These are phyloP conservation scores for Diaporthe sp. DNA, from an alignment of 2,329 filamentous ascomycete genomes.

Conservation along the genomic window DNA sequence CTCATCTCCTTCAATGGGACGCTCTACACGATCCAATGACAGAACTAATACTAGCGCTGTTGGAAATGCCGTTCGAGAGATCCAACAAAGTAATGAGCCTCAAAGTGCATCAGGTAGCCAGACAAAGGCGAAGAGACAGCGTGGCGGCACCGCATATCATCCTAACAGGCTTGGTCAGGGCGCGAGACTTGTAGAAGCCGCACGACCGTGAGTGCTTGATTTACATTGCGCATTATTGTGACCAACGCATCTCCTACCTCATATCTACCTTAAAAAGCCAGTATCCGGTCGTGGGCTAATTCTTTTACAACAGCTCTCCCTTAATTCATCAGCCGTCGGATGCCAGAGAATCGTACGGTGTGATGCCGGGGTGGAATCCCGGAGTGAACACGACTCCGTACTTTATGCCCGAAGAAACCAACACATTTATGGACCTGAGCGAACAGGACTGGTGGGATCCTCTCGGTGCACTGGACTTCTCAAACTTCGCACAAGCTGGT, in stretches of 20 bases:
- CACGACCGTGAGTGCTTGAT: not conserved
- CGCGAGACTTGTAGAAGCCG: not conserved
- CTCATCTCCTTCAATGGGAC: too few relatives aligned
- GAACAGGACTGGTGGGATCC: slow-evolving; percentile 40
- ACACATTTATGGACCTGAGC: not conserved
- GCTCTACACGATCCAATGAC: not conserved
- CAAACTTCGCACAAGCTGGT: slow-evolving; percentile 41
- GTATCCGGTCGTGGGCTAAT: not conserved
- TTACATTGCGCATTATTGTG: not conserved
- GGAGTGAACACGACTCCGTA: not conserved
- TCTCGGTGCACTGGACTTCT: slow-evolving; percentile 41
- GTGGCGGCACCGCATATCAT: not conserved
- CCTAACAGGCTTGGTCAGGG: not conserved
- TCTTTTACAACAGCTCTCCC: not conserved
- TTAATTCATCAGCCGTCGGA: not conserved
- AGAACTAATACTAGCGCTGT: not conserved
- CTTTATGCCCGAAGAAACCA: slow-evolving; percentile 10
- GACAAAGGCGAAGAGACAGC: not conserved
- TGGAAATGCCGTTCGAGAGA: not conserved
- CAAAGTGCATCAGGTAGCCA: not conserved
- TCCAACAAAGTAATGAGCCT: not conserved
- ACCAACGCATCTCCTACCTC: not conserved
- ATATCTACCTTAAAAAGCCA: not conserved
- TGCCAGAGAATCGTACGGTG: not conserved
- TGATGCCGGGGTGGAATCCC: not conserved